Base-by-base conservation (phyloP, 2,329 filamentous ascomycete genomes). In the Epichloe bromicola region DNA sequence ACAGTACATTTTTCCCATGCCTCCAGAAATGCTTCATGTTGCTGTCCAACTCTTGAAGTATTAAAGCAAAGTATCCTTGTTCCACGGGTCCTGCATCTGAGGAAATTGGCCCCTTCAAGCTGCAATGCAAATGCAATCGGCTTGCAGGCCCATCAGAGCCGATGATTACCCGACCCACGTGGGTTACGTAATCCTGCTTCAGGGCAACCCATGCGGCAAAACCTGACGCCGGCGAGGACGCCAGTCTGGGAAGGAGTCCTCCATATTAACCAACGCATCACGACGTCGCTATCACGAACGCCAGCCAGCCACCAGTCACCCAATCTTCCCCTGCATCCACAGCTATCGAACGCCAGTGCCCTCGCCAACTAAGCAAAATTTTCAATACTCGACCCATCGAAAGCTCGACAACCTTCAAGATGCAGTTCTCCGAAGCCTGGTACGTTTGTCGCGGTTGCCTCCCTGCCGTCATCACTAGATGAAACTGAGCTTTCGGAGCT, bases 391-490 rank as follows among this genome's bases (percentile, higher is more conserved):
- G 47, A 50, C 53, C 49, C 53, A 55, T 52, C 48, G 38, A 55
- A 52, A 60, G 56, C 55, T 59, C 54, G 65, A 60, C 57, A 65
- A 47, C 65, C 66, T 64, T 56, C 75, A 84, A 73, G 65, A 91
- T 93, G 86, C 72, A 41, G 20, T 42, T 82, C 69, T 75, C 84
- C 64, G 86, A 90, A 76, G 79, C 85, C 69, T 93, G 87, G 87
- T 93, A 79, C 74, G 85, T 67, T 67, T 67, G 57, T 57, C 60
- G 57, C 63, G 59, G 55, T 60, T 57, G 60, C 60, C 61, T 51
- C 36, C 50, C 60, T 59, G 57, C 55, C 58, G 56, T 61, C 61
- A 59, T 60, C 57, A 57, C 46, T 53, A 53, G 51, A 66, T 60
- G 61, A 63, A 34, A 23, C 14, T 36, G 15, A 51, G 45, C 45